Conservation (phyloP, 208 protist species). For the Herpetomonas samuelpessoai region DNA sequence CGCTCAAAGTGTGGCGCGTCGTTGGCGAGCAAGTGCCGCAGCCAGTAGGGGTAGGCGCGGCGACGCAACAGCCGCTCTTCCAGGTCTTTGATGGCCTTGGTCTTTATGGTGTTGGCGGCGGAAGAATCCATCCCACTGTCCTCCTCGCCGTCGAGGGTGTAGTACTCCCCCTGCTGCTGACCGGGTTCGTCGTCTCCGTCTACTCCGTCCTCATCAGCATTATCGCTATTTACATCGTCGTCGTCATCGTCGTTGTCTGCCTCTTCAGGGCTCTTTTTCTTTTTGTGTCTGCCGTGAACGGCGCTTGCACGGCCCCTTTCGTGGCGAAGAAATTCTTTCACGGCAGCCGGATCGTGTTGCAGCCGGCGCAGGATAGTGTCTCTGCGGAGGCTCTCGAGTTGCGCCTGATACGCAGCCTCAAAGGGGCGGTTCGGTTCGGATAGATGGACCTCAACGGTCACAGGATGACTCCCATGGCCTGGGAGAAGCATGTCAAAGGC, state of each 20-base stretch:
- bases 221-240: background rate
- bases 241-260: slow-evolving; percentile 22
- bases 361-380: slow-evolving; percentile 30
- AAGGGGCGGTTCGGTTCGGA: slow-evolving; percentile 7
- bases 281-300: no score
- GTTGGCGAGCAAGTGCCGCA: slow-evolving; percentile 57
- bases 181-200: slow-evolving; percentile 9
- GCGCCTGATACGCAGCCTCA: slow-evolving; percentile 21
- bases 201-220: slow-evolving; percentile 22
- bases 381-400: slow-evolving; percentile 12
- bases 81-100: slow-evolving; percentile 1
- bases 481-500: background rate
- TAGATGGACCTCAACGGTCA: background rate
- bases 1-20: slow-evolving; percentile 56
- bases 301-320: slow-evolving; percentile 9
- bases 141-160: background rate
- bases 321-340: slow-evolving; percentile 13
- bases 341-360: slow-evolving; percentile 11
- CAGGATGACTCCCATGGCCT: background rate
- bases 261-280: background rate
- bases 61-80: slow-evolving; percentile 13
- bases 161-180: slow-evolving; percentile 9
- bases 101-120: background rate
- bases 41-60: slow-evolving; percentile 51
- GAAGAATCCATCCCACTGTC: background rate